A percentile compares a stretch with the other conserved stretches of the same genome.
phyloP scores from a whole-genome alignment of 306 rosid genomes.

The Corylus heterophylla region DNA sequence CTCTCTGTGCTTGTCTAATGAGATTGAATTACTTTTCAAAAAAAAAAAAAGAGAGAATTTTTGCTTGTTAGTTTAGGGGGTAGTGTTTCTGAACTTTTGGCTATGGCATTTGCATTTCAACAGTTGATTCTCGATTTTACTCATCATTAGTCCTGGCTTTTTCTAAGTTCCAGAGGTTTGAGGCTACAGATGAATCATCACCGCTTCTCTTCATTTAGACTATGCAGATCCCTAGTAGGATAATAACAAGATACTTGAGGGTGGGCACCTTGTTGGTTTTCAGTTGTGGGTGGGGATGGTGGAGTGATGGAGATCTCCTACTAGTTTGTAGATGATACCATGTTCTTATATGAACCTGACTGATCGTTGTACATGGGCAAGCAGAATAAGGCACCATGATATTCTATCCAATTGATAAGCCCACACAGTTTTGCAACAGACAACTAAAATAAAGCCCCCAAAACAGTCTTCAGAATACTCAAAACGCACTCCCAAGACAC shows the following conservation, averaged over 20 bases:
- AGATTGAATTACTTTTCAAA: too few species aligned
- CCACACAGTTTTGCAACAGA: not conserved
- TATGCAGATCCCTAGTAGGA: not conserved
- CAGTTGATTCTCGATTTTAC: not conserved
- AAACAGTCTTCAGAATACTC: too few species aligned
- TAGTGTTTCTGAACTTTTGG: too few species aligned
- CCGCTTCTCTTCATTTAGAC: not conserved
- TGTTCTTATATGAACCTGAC: not conserved
- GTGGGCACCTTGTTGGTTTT: not conserved
- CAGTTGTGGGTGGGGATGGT: not conserved
- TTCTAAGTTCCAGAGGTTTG: not conserved
- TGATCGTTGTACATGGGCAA: not conserved
- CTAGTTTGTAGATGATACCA: not conserved
- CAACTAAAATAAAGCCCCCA: too few species aligned
- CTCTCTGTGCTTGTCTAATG: too few species aligned
- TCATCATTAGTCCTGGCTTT: not conserved
- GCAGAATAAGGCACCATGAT: not conserved
- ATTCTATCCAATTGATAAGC: not conserved
- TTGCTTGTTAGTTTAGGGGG: too few species aligned
- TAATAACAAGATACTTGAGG: not conserved
- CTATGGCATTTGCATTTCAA: too few species aligned
- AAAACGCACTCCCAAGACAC: not conserved
- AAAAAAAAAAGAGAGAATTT: too few species aligned
- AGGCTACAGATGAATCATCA: not conserved
- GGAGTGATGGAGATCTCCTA: not conserved